Percentiles rank a stretch among this genome's conserved stretches.
Evolutionary conservation across 805 yeast genomes (phyloP).

Genomic region (Hanseniaspora pseudoguilliermondii): DNA sequence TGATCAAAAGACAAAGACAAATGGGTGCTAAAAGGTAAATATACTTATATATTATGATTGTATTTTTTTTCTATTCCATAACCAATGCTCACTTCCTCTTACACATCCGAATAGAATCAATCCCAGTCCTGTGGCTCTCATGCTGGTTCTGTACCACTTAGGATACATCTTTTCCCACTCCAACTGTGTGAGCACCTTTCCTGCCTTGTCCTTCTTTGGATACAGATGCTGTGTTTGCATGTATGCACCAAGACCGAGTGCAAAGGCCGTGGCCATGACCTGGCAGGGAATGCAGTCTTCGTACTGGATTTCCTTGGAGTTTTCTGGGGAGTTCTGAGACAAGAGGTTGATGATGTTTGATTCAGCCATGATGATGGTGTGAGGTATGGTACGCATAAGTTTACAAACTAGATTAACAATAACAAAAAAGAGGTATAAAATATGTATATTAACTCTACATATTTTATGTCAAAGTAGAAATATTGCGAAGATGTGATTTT

Average conservation of each 20-base stretch:
- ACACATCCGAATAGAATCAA: constrained; percentile 46
- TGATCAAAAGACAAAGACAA: constrained; percentile 23
- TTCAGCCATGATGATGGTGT: not conserved
- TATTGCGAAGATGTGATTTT: no score
- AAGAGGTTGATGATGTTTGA: constrained; percentile 3
- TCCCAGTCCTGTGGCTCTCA: constrained; percentile 42
- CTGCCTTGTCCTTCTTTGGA: constrained; percentile 26
- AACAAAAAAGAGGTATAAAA: not conserved
- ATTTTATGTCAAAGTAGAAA: no score
- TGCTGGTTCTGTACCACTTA: constrained; percentile 47
- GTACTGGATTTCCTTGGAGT: constrained; percentile 29
- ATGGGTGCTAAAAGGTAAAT: constrained; percentile 13
- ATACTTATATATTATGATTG: no score
- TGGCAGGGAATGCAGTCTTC: constrained; percentile 59
- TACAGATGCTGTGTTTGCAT: constrained; percentile 39
- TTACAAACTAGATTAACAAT: not conserved
- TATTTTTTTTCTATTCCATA: constrained; percentile 30
- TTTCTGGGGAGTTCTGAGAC: constrained; percentile 4
- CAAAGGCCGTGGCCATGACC: constrained; percentile 45
- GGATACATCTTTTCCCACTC: constrained; percentile 34
- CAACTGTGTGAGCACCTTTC: constrained; percentile 19
- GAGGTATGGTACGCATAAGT: not conserved
- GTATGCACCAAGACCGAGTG: constrained; percentile 51
- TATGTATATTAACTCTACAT: no score
- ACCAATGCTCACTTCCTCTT: constrained; percentile 52